Base-by-base conservation (phyloP, 164 flowering plant genomes). In the Hamamelis virginiana region DNA sequence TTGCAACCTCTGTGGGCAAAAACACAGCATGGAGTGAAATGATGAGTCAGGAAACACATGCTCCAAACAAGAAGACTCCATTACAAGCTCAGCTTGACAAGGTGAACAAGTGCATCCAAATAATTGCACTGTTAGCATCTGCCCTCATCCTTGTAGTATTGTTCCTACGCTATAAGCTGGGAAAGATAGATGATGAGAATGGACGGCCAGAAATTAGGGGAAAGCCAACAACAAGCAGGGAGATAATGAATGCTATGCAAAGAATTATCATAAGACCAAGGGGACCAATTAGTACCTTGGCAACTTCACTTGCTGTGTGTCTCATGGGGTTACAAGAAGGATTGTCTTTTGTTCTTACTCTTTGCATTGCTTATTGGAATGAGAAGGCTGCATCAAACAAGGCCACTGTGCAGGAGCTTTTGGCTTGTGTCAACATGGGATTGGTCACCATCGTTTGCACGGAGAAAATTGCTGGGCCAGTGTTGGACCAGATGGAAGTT, bases 281-380 rank as follows among this genome's bases (percentile, higher is more conserved):
- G 22, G 75, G 75, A 21, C 69, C 1, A 5, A 47, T 56, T 57
- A 68, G 60, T 26, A 56, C 51, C n/a, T 51, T 76, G 50, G 26
- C 62, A 23, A 58, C 59, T 43, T 12, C 27, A 1, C 65, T 80
- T 16, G 25, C 65, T 3, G 60, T 67, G 1, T 25, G 59, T 25
- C 48, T 74, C 44, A 23, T 77, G 56, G 74, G 76, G 12, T 43
- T 76, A 28, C 73, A 48, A 45, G 75, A 77, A 27, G 76, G 70
- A 8, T 59, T 72, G 69, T 69, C 78, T 18, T 62, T 77, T 21
- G 70, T 61, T 16, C 25, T 76, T 53, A 59, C 73, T 10, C 15
- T 73, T 53, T 69, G 73, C 23, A 43, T 73, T 18, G 18, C 16
- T 19, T 50, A 25, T 15, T 70, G 77, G 79, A 75, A 38, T 0